Evolutionary conservation across 2,329 filamentous ascomycete species (phyloP).

Genomic region (Colletotrichum sidae): DNA sequence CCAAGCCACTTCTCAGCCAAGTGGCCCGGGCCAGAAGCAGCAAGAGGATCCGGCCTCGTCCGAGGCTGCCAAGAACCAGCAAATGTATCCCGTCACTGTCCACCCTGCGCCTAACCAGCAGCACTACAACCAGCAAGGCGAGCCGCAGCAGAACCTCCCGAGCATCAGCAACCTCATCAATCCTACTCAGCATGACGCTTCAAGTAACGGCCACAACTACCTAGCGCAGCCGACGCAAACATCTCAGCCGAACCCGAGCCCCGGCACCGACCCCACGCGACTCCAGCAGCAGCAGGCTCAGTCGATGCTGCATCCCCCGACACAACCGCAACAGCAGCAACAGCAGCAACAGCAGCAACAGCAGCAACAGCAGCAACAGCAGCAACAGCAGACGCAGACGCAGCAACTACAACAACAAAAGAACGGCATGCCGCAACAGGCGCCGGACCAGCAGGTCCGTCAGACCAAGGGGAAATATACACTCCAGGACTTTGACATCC

Average conservation of each 20-base stretch:
- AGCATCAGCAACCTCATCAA: constrained; percentile 89
- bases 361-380: constrained; percentile 43
- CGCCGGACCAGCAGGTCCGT: constrained; percentile 56
- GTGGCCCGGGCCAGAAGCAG: constrained; percentile 34
- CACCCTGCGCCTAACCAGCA: constrained; percentile 43
- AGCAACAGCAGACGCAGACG: constrained; percentile 64
- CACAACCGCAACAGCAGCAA: constrained; percentile 39
- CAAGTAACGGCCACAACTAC: constrained; percentile 35
- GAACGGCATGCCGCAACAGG: constrained; percentile 47
- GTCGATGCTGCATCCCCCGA: constrained; percentile 41
- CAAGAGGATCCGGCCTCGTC: constrained; percentile 35
- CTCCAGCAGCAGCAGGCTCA: constrained; percentile 54
- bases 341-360: constrained; percentile 41
- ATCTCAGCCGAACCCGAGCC: constrained; percentile 49
- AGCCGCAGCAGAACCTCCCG: constrained; percentile 75
- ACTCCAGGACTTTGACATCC: constrained; percentile 87
- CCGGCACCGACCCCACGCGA: constrained; percentile 50
- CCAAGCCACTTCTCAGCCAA: constrained; percentile 20
- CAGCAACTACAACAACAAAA: constrained; percentile 61
- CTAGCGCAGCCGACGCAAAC: constrained; percentile 41
- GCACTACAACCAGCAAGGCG: constrained; percentile 48
- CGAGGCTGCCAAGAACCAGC: constrained; percentile 41
- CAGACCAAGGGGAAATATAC: constrained; percentile 98
- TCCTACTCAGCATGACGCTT: constrained; percentile 61
- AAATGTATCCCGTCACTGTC: constrained; percentile 48